These are phyloP conservation scores for Amborella trichopoda DNA, from an alignment of 164 flowering plant species.

Conservation along the genomic window DNA sequence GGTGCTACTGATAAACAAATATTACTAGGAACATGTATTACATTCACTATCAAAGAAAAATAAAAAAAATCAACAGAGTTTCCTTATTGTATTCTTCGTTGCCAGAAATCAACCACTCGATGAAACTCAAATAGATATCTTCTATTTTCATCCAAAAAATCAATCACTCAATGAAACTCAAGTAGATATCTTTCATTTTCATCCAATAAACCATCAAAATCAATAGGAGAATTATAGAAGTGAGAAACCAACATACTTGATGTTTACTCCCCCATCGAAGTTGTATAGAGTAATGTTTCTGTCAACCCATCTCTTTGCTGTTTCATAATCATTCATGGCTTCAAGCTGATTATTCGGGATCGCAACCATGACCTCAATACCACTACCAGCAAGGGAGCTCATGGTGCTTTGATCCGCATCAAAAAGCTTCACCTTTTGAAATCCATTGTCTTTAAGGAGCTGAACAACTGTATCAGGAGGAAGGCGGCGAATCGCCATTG, in stretches of 20 bases:
- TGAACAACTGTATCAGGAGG: slow-evolving; percentile 31
- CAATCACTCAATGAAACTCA: background rate
- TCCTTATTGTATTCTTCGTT: background rate
- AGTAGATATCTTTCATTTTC: too few relatives aligned
- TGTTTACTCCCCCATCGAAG: slow-evolving; percentile 42
- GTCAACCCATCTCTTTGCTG: slow-evolving; percentile 51
- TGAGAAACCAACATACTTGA: slow-evolving; percentile 27
- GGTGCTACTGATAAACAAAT: too few relatives aligned
- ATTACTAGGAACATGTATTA: too few relatives aligned
- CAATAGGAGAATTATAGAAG: background rate
- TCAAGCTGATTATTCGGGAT: slow-evolving; percentile 45
- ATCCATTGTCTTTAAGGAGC: slow-evolving; percentile 54
- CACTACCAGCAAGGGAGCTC: slow-evolving; percentile 31
- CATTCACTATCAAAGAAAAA: background rate
- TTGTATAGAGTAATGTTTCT: slow-evolving; percentile 33
- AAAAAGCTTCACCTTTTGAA: slow-evolving; percentile 56
- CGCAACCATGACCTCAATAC: slow-evolving; percentile 63
- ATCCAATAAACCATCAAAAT: too few relatives aligned
- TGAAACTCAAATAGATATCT: background rate
- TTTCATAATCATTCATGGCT: slow-evolving; percentile 9
- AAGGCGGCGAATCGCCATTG: slow-evolving; percentile 38
- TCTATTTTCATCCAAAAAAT: background rate
- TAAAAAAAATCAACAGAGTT: background rate
- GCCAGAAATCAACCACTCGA: background rate
- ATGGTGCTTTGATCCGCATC: slow-evolving; percentile 39